Base-by-base conservation (phyloP, 805 yeast species). In the Scheffersomyces ergatensis region DNA sequence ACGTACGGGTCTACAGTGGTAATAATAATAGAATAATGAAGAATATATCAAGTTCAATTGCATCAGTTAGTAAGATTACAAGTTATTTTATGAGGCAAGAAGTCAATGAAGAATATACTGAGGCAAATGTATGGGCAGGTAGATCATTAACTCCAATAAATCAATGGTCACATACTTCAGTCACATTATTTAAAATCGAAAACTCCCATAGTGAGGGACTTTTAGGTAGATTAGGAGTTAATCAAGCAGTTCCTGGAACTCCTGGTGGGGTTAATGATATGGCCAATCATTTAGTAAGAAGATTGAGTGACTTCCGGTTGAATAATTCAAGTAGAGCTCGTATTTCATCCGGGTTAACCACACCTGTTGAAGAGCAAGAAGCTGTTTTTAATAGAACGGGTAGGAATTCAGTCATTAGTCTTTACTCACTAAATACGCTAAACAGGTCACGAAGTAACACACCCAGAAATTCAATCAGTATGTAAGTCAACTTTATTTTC, bases 131-230 rank as follows among this genome's bases (percentile, higher is more conserved):
- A 7, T 58, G 63, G 47, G 54, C 58, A 2, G 64, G 61, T 18
- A 45, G 55, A 2, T 58, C 67, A 2, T 33, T 66, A 3, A 49
- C 67, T 9, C 57, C 62, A 38, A 56, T 65, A 3, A 79, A 80
- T 43, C 67, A 74, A 12, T 82, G 85, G 85, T 63, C 66, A 15
- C 65, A 65, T 8, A 77, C 85, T 3, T 47, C 61, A 14, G 61
- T 82, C 14, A 67, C 55, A 46, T 65, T 82, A 35, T 82, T 84
- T 57, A 67, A 65, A 30, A 64, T 81, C 8, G 57, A 60, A 27
- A 30, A 42, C 2, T 38, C 43, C 13, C 37, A 46, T 1, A 49
- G 39, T 26, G 63, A 54, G 3, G 55, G 59, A 1, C 53, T 57
- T 25, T 55, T 58, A 33, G 51, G 53, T 12, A 41, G 47, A 9